These are phyloP conservation scores for Phaffomyces thermotolerans DNA, from an alignment of 805 yeast species.

Conservation along the genomic window DNA sequence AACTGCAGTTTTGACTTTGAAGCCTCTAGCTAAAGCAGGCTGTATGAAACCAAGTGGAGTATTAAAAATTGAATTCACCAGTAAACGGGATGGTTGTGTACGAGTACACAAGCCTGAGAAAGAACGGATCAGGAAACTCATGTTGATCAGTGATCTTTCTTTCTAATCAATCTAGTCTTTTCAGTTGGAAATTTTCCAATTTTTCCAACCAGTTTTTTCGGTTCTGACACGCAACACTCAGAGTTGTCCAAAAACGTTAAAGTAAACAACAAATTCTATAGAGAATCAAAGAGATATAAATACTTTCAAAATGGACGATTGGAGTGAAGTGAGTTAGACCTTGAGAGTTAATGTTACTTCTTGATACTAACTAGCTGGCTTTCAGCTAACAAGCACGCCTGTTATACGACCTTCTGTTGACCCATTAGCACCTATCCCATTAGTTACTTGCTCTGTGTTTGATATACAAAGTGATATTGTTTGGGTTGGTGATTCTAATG, in stretches of 20 bases:
- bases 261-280: background rate
- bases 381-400: slow-evolving; percentile 14
- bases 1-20: slow-evolving; percentile 88
- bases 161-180: background rate
- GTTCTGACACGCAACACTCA: background rate
- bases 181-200: background rate
- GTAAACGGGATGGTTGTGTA: slow-evolving; percentile 15
- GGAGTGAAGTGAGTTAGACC: slow-evolving; percentile 19
- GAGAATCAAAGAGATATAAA: background rate
- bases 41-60: slow-evolving; percentile 18
- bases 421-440: slow-evolving; percentile 9
- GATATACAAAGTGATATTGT: slow-evolving; percentile 69
- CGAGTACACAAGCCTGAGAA: slow-evolving; percentile 12
- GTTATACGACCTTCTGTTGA: slow-evolving; percentile 20
- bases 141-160: background rate
- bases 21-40: slow-evolving; percentile 48
- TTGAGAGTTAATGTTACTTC: too few relatives aligned
- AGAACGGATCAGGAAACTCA: slow-evolving; percentile 14
- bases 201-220: background rate
- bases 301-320: slow-evolving; percentile 16
- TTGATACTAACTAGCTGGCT: background rate
- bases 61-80: slow-evolving; percentile 9
- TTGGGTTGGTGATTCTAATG: slow-evolving; percentile 74
- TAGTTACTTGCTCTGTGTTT: slow-evolving; percentile 35
- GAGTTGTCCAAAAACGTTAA: too few relatives aligned